A percentile compares a stretch with the other conserved stretches of the same genome.
phyloP scores from a whole-genome alignment of 139 green algal species.

The Chlamydomonas sp. region DNA sequence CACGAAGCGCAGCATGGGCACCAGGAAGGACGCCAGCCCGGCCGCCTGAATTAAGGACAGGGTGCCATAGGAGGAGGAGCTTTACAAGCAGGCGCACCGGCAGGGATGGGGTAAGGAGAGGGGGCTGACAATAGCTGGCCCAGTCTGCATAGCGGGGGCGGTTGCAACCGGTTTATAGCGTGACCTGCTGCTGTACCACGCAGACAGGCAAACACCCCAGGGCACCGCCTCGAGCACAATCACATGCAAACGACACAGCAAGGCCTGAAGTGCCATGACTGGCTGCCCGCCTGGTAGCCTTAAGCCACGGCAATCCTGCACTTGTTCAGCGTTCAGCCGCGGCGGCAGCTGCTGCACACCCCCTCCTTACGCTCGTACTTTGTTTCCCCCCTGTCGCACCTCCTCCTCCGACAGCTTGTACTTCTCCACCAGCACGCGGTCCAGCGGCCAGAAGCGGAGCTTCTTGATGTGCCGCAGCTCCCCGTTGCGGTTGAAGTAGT shows the following conservation, averaged over 20 bases:
- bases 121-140: too few species aligned
- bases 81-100: too few species aligned
- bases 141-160: too few species aligned
- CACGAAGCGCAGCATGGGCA: conserved; percentile 92
- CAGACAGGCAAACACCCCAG: background rate
- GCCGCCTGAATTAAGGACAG: conserved; percentile 63
- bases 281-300: too few species aligned
- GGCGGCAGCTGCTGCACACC: too few species aligned
- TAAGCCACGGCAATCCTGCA: too few species aligned
- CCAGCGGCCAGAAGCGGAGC: conserved; percentile 93
- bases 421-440: conserved; percentile 92
- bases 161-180: too few species aligned
- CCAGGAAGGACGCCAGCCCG: conserved; percentile 86
- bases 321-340: too few species aligned
- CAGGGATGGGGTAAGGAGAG: too few species aligned
- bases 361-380: background rate
- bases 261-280: too few species aligned
- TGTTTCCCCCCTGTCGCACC: conserved; percentile 53
- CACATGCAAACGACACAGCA: background rate
- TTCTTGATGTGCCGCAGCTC: conserved; percentile 93
- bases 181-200: too few species aligned
- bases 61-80: too few species aligned
- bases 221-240: background rate
- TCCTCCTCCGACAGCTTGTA: conserved; percentile 88
- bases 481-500: conserved; percentile 94